A percentile compares a stretch with the other conserved stretches of the same genome.
phyloP scores from a whole-genome alignment of 495 filamentous ascomycete species.

The Cercophora sp. region DNA sequence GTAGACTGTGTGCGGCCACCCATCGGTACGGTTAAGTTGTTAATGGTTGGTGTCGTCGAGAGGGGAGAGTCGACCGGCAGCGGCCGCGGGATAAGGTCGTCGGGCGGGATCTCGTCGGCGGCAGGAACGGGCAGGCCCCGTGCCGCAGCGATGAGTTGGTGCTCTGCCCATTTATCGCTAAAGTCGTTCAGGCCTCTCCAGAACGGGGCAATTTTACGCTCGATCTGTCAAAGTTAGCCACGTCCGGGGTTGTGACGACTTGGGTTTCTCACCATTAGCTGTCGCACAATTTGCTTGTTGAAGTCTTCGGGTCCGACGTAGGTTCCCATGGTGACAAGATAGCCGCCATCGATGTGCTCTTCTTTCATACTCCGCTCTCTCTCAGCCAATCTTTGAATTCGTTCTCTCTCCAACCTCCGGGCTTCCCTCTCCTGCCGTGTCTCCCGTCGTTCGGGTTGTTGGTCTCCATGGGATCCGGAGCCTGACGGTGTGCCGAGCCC shows the following conservation, averaged over 20 bases:
- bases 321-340: slow-evolving; percentile 87
- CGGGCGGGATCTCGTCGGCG: slow-evolving; percentile 72
- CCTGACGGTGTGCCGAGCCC: slow-evolving; percentile 16
- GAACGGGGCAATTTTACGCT: slow-evolving; percentile 87
- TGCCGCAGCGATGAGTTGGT: slow-evolving; percentile 87
- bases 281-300: slow-evolving; percentile 82
- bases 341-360: slow-evolving; percentile 92
- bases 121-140: slow-evolving; percentile 79
- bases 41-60: slow-evolving; percentile 43
- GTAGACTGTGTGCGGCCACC: slow-evolving; percentile 68
- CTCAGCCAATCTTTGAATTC: slow-evolving; percentile 67
- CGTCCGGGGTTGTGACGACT: background rate
- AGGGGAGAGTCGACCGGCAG: slow-evolving; percentile 35
- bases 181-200: slow-evolving; percentile 92
- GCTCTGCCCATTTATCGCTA: slow-evolving; percentile 83
- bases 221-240: slow-evolving; percentile 57
- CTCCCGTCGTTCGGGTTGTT: slow-evolving; percentile 60
- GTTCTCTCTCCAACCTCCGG: slow-evolving; percentile 78
- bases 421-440: slow-evolving; percentile 90
- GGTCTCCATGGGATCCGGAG: slow-evolving; percentile 25
- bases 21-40: slow-evolving; percentile 72
- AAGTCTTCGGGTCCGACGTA: slow-evolving; percentile 93
- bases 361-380: slow-evolving; percentile 89
- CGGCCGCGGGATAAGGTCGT: slow-evolving; percentile 53
- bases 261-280: slow-evolving; percentile 69